Evolutionary conservation across 1,284 basidiomycete genomes (phyloP).

Genomic region (Heterobasidion occidentale): DNA sequence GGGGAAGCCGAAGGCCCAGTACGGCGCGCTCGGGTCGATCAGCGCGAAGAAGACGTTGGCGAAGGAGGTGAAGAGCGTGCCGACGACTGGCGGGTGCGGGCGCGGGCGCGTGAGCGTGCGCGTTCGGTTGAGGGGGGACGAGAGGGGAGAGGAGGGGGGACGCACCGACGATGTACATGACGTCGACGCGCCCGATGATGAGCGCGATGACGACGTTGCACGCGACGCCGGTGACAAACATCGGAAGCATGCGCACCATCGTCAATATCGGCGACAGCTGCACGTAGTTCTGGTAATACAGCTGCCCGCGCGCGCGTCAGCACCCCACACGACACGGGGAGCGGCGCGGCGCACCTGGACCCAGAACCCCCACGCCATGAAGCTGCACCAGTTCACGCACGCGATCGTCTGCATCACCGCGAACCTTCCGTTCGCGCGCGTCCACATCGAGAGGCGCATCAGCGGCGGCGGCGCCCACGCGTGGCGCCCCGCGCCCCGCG

Average conservation of each 20-base stretch:
- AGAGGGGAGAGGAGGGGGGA: not conserved
- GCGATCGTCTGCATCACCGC: conserved; percentile 61
- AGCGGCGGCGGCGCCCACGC: conserved; percentile 52
- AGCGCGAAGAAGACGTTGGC: conserved; percentile 71
- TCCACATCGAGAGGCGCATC: conserved; percentile 69
- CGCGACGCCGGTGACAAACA: conserved; percentile 60
- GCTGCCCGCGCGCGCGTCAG: conserved; percentile 21
- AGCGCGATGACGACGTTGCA: conserved; percentile 67
- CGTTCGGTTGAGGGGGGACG: not conserved
- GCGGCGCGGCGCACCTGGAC: conserved; percentile 11
- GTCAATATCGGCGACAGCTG: conserved; percentile 51
- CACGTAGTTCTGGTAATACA: conserved; percentile 66
- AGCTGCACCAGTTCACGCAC: conserved; percentile 64
- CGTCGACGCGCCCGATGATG: conserved; percentile 46
- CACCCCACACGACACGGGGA: too few relatives aligned
- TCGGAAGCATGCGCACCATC: conserved; percentile 74
- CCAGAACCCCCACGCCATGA: conserved; percentile 52
- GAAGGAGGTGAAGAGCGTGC: conserved; percentile 53
- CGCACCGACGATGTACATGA: conserved; percentile 50
- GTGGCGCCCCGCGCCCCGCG: conserved; percentile 4
- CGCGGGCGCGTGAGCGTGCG: too few relatives aligned
- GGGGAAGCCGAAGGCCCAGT: conserved; percentile 81
- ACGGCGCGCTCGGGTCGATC: conserved; percentile 50
- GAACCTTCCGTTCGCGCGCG: conserved; percentile 55
- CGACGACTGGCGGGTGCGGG: conserved; percentile 28